A percentile compares a stretch with the other conserved stretches of the same genome.
Conservation (phyloP, 192 early-diverging fungal species). For the Martensiomyces pterosporus region DNA sequence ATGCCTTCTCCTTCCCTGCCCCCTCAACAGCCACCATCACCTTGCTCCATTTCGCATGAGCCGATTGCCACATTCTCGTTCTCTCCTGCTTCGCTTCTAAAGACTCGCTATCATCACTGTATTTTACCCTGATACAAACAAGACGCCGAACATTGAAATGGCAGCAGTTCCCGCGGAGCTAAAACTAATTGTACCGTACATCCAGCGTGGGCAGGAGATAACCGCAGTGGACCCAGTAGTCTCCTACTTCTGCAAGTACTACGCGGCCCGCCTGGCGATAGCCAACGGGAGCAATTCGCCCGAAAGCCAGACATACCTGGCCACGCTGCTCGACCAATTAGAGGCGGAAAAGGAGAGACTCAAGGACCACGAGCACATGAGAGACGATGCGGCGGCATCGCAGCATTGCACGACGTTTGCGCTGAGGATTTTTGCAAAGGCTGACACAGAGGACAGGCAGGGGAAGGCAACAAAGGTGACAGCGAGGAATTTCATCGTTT, state of each 20-base stretch:
- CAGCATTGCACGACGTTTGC: conserved; percentile 89
- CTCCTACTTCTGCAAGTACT: conserved; percentile 88
- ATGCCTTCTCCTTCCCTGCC: too few species aligned
- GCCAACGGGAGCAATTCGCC: conserved; percentile 51
- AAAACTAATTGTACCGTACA: conserved; percentile 65
- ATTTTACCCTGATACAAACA: too few species aligned
- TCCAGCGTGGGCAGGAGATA: conserved; percentile 83
- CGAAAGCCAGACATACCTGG: conserved; percentile 60
- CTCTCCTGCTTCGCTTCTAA: too few species aligned
- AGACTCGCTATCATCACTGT: too few species aligned
- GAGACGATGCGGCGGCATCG: conserved; percentile 69
- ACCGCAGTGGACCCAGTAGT: conserved; percentile 77
- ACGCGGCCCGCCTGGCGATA: conserved; percentile 80
- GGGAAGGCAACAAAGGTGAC: conserved; percentile 79
- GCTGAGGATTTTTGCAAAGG: conserved; percentile 79
- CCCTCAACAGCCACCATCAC: too few species aligned
- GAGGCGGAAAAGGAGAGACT: conserved; percentile 74
- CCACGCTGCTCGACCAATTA: conserved; percentile 68
- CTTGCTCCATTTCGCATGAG: too few species aligned
- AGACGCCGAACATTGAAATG: too few species aligned
- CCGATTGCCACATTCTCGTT: too few species aligned
- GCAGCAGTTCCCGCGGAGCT: conserved; percentile 56
- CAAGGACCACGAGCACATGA: conserved; percentile 61
- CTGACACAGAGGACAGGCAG: conserved; percentile 87
- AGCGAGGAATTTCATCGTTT: conserved; percentile 83